These are phyloP conservation scores for Plasmodium vivax DNA, from an alignment of 169 alveolate species.

Conservation along the genomic window DNA sequence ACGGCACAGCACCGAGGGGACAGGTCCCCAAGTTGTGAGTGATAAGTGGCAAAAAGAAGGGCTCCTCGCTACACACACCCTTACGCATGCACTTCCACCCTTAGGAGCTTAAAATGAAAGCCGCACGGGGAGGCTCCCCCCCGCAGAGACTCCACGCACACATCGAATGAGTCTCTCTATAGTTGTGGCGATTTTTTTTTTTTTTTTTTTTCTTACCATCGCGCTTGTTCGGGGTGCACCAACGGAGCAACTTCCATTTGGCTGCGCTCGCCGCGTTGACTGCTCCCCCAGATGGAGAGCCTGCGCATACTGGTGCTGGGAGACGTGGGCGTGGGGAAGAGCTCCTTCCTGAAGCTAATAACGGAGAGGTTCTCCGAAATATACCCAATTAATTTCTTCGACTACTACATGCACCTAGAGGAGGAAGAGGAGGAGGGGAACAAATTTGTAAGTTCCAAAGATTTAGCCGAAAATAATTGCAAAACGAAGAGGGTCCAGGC, in stretches of 20 bases:
- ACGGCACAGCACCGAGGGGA: background rate
- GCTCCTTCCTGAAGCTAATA: conserved; percentile 54
- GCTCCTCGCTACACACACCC: background rate
- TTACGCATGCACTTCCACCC: background rate
- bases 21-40: background rate
- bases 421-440: conserved; percentile 16
- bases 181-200: background rate
- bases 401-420: conserved; percentile 32
- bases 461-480: conserved; percentile 51
- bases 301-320: conserved; percentile 53
- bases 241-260: background rate
- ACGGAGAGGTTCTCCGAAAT: conserved; percentile 40
- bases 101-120: background rate
- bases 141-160: background rate
- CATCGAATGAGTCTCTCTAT: background rate
- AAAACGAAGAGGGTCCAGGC: conserved; percentile 25
- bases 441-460: conserved; percentile 17
- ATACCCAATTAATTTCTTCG: conserved; percentile 58
- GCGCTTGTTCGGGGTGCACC: background rate
- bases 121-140: background rate
- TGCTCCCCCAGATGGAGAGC: conserved; percentile 11
- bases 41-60: background rate
- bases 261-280: background rate
- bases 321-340: conserved; percentile 72
- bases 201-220: background rate